A percentile compares a stretch with the other conserved stretches of the same genome.
Conservation (phyloP, 345 rosid genomes). For the Eucalyptus virginea region DNA sequence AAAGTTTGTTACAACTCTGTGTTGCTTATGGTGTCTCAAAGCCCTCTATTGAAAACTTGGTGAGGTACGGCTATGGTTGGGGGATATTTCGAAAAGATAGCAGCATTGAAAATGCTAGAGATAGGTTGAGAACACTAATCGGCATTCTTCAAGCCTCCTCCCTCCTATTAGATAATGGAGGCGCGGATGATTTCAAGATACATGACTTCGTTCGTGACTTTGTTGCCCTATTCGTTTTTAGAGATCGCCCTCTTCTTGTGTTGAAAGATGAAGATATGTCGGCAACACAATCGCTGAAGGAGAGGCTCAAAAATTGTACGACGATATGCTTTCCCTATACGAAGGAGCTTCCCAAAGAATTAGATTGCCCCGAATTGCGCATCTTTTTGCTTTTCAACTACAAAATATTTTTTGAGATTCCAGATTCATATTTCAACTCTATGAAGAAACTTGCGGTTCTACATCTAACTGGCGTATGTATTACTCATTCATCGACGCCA, state of each 20-base stretch:
- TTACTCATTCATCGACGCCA: rapidly evolving
- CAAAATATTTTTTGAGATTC: rapidly evolving
- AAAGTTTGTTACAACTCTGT: too few relatives aligned
- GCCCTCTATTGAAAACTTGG: too few relatives aligned
- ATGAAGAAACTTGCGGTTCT: background rate
- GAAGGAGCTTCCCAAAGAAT: background rate
- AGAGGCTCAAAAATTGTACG: too few relatives aligned
- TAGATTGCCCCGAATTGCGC: background rate
- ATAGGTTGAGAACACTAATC: too few relatives aligned
- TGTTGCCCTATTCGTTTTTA: rapidly evolving
- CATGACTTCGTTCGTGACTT: too few relatives aligned
- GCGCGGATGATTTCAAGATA: rapidly evolving
- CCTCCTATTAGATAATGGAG: too few relatives aligned
- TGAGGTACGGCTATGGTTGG: too few relatives aligned
- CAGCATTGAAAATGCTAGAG: too few relatives aligned
- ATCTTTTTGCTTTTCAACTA: background rate
- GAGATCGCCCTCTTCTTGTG: too few relatives aligned
- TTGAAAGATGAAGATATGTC: rapidly evolving
- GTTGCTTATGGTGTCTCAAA: too few relatives aligned
- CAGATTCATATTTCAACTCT: background rate
- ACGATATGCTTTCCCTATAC: background rate
- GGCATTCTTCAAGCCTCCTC: too few relatives aligned
- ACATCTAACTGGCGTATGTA: rapidly evolving
- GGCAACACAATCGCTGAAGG: rapidly evolving
- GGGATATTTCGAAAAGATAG: too few relatives aligned